phyloP scores from a whole-genome alignment of 2,329 filamentous ascomycete species.

The Raffaelea ambrosiae region DNA sequence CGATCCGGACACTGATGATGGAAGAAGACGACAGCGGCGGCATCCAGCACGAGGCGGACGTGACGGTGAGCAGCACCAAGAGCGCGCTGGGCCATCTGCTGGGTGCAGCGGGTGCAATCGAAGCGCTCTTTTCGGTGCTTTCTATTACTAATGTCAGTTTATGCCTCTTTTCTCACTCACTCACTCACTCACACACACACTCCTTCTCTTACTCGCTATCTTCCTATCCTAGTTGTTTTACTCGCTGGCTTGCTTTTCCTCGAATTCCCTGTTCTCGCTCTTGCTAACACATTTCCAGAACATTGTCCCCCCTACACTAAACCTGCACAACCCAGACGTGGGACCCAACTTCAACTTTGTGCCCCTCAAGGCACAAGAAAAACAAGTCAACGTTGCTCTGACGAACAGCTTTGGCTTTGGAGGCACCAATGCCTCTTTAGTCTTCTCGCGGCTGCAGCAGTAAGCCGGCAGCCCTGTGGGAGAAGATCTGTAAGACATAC shows the following conservation, averaged over 20 bases:
- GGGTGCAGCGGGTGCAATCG: constrained; percentile 83
- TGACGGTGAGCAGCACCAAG: constrained; percentile 90
- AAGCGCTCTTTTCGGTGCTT: constrained; percentile 77
- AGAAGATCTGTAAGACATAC: no score
- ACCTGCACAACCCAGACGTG: constrained; percentile 59
- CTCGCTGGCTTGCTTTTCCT: background rate
- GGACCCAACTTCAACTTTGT: constrained; percentile 81
- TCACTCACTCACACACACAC: background rate
- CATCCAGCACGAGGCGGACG: constrained; percentile 46
- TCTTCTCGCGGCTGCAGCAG: constrained; percentile 50
- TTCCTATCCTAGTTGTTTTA: background rate
- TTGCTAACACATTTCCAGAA: constrained; percentile 41
- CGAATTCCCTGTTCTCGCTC: background rate
- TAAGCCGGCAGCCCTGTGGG: no score
- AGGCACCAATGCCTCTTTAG: constrained; percentile 86
- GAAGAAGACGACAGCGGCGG: constrained; percentile 51
- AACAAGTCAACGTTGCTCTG: constrained; percentile 62
- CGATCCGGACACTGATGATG: constrained; percentile 70
- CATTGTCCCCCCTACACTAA: constrained; percentile 76
- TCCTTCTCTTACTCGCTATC: background rate
- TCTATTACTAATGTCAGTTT: constrained; percentile 65
- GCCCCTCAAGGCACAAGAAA: constrained; percentile 60
- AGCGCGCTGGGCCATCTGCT: constrained; percentile 86
- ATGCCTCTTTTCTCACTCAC: background rate
- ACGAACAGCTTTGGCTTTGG: constrained; percentile 98